Conservation (phyloP, 345 rosid species). For the Erucastrum elatum region DNA sequence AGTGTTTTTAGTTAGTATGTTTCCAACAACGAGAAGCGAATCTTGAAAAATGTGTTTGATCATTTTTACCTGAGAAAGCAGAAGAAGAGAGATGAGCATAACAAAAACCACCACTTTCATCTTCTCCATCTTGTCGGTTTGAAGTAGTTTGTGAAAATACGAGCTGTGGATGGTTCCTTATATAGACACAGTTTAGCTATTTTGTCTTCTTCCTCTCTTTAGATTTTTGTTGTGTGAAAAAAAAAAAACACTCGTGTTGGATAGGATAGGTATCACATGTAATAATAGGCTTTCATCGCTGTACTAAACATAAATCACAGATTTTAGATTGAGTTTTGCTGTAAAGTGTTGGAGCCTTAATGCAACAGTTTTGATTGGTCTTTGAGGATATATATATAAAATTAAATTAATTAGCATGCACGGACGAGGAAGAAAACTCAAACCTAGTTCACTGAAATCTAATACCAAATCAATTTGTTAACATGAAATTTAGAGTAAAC, state of each 20-base stretch:
- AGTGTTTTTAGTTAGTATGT: neutral
- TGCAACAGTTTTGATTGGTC: constrained; percentile 26
- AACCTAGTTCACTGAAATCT: constrained; percentile 3
- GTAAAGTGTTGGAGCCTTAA: constrained; percentile 41
- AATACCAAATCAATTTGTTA: neutral
- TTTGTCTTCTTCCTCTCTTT: neutral
- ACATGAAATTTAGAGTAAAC: neutral
- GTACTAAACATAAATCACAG: constrained; percentile 37
- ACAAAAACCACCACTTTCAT: constrained; percentile 22
- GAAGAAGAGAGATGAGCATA: constrained; percentile 31
- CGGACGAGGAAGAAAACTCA: constrained; percentile 20
- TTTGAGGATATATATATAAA: neutral
- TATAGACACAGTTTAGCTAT: constrained; percentile 25
- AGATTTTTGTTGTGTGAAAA: neutral
- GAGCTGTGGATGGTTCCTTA: constrained; percentile 22
- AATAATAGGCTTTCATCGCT: constrained; percentile 28
- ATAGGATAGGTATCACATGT: constrained; percentile 42
- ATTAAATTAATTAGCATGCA: neutral
- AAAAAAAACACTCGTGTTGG: constrained; percentile 10
- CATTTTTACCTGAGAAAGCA: constrained; percentile 29
- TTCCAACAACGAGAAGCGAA: neutral
- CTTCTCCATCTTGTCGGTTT: constrained; percentile 25
- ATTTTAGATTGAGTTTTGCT: constrained; percentile 36
- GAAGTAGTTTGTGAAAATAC: constrained; percentile 19
- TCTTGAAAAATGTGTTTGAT: constrained; percentile 7